Evolutionary conservation across 2,329 filamentous ascomycete species (phyloP).

Genomic region (Pseudogymnoascus sp.): DNA sequence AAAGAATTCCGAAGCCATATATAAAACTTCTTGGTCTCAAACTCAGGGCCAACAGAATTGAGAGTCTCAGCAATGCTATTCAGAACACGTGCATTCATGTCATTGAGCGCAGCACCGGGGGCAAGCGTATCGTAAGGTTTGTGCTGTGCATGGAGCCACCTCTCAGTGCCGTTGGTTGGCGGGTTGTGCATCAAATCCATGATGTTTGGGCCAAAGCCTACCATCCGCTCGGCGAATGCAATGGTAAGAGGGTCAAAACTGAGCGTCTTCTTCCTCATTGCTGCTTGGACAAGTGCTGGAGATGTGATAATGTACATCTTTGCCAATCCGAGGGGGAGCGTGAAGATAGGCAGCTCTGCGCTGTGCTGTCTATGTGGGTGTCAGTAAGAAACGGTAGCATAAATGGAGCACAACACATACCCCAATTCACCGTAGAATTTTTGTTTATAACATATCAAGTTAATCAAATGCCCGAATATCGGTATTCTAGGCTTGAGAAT

Average conservation of each 20-base stretch:
- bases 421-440: slow-evolving; percentile 34
- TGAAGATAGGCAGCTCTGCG: slow-evolving; percentile 31
- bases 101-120: slow-evolving; percentile 29
- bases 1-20: slow-evolving; percentile 34
- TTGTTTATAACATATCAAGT: slow-evolving; percentile 32
- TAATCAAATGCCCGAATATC: slow-evolving; percentile 40
- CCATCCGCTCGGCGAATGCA: slow-evolving; percentile 33
- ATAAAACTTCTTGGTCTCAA: slow-evolving; percentile 33
- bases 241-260: slow-evolving; percentile 37
- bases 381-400: not conserved
- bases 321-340: slow-evolving; percentile 37
- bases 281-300: slow-evolving; percentile 33
- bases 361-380: slow-evolving; percentile 20
- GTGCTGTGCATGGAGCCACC: slow-evolving; percentile 17
- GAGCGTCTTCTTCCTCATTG: slow-evolving; percentile 35
- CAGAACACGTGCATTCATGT: slow-evolving; percentile 32
- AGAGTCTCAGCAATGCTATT: slow-evolving; percentile 28
- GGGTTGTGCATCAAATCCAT: slow-evolving; percentile 26
- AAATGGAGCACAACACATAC: slow-evolving; percentile 23
- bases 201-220: slow-evolving; percentile 30
- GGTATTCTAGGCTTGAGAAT: slow-evolving; percentile 35
- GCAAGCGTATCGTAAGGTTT: slow-evolving; percentile 32
- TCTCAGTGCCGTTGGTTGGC: slow-evolving; percentile 24
- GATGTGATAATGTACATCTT: slow-evolving; percentile 40
- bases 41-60: slow-evolving; percentile 20